These are phyloP conservation scores for Claviceps digitariae DNA, from an alignment of 2,329 filamentous ascomycete genomes.

Conservation along the genomic window DNA sequence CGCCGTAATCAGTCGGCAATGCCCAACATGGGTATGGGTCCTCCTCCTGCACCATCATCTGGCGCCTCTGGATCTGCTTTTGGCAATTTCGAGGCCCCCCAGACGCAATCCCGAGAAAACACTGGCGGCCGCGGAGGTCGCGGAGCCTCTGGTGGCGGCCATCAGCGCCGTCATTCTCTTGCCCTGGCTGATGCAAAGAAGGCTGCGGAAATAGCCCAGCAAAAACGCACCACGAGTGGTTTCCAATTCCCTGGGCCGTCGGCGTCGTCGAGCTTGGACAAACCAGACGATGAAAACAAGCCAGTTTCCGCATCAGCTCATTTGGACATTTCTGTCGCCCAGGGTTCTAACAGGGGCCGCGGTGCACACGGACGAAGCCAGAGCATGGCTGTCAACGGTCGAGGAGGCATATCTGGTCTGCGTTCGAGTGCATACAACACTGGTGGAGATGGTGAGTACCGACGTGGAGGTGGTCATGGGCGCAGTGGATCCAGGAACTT, in stretches of 20 bases:
- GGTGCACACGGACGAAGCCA: conserved; percentile 66
- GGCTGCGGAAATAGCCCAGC: conserved; percentile 89
- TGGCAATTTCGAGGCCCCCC: conserved; percentile 60
- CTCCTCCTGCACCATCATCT: conserved; percentile 80
- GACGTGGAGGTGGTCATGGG: conserved; percentile 67
- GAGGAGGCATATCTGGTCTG: conserved; percentile 50
- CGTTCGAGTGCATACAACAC: conserved; percentile 48
- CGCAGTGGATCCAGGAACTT: conserved; percentile 85
- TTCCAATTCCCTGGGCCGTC: conserved; percentile 87
- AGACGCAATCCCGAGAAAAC: conserved; percentile 21
- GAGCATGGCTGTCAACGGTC: conserved; percentile 70
- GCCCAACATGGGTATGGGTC: conserved; percentile 81
- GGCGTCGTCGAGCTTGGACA: conserved; percentile 48
- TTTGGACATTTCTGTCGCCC: conserved; percentile 23
- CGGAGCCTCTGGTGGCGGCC: conserved; percentile 53
- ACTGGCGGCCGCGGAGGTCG: conserved; percentile 53
- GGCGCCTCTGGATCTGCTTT: conserved; percentile 69
- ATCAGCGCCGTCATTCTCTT: conserved; percentile 87
- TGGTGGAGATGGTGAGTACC: conserved; percentile 45
- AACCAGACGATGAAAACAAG: conserved; percentile 37
- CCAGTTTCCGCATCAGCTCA: conserved; percentile 15
- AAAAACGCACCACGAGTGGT: conserved; percentile 84
- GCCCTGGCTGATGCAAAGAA: conserved; percentile 94
- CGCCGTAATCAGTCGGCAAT: conserved; percentile 96
- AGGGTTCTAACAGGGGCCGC: conserved; percentile 35